Conservation (phyloP, 179 eudicot genomes). For the Camellia oleifera region DNA sequence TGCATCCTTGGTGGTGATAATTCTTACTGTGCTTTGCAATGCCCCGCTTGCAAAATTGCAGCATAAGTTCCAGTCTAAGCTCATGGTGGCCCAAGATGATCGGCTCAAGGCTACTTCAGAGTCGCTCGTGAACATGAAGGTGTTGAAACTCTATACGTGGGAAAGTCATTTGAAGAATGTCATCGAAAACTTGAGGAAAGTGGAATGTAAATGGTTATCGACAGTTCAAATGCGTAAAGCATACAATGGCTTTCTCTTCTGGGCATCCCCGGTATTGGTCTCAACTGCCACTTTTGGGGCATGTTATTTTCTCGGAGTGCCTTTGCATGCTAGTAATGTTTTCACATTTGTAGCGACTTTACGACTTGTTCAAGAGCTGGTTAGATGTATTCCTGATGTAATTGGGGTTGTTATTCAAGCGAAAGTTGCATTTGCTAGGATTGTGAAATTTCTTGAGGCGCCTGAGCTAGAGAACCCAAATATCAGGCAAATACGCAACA, state of each 20-base stretch:
- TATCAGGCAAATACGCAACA: no score
- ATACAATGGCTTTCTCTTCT: constrained; percentile 54
- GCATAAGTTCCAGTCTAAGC: constrained; percentile 59
- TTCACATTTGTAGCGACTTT: constrained; percentile 83
- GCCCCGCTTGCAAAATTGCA: constrained; percentile 62
- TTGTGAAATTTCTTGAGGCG: no score
- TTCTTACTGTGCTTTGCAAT: constrained; percentile 43
- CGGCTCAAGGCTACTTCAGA: constrained; percentile 59
- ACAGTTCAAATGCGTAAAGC: constrained; percentile 54
- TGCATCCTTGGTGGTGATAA: constrained; percentile 37
- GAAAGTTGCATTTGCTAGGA: no score
- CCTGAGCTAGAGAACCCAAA: no score
- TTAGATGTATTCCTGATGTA: constrained; percentile 69
- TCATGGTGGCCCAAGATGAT: constrained; percentile 75
- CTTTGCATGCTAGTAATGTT: constrained; percentile 69
- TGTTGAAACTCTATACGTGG: constrained; percentile 82
- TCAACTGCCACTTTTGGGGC: constrained; percentile 79
- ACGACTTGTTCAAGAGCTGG: constrained; percentile 78
- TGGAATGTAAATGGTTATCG: constrained; percentile 51
- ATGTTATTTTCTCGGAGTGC: constrained; percentile 59
- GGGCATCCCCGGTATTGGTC: constrained; percentile 72
- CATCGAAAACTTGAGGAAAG: constrained; percentile 43
- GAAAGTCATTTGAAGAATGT: constrained; percentile 61
- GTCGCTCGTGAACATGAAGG: constrained; percentile 83
- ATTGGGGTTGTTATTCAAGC: constrained; percentile 32